These are phyloP conservation scores for Cryphonectria radicalis DNA, from an alignment of 2,329 filamentous ascomycete genomes.

Conservation along the genomic window DNA sequence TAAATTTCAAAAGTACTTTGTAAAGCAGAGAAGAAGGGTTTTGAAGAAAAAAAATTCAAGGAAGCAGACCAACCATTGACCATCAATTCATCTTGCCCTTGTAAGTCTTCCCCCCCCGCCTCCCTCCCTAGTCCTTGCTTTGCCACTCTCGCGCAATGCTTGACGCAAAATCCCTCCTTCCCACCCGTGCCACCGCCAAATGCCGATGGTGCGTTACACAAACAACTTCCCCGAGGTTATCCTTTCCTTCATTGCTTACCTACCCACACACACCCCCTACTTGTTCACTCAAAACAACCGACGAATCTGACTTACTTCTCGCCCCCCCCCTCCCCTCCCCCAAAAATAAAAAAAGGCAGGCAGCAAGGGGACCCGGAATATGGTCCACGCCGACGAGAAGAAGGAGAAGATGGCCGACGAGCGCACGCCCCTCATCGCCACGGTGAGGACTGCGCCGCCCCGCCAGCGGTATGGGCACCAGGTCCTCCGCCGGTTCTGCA, in stretches of 20 bases:
- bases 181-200: background rate
- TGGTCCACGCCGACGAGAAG: constrained; percentile 29
- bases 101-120: no score
- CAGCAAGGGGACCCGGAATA: background rate
- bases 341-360: background rate
- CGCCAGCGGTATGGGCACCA: constrained; percentile 62
- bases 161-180: background rate
- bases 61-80: background rate
- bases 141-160: background rate
- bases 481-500: constrained; percentile 68
- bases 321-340: no score
- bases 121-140: background rate
- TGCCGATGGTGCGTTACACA: background rate
- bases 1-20: background rate
- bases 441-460: constrained; percentile 58
- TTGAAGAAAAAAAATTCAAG: background rate
- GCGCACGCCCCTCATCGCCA: constrained; percentile 69
- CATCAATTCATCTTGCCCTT: background rate
- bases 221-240: background rate
- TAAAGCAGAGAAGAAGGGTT: background rate
- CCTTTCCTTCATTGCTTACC: background rate
- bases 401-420: constrained; percentile 52
- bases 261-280: background rate
- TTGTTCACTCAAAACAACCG: background rate
- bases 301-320: background rate